Evolutionary conservation across 2,329 filamentous ascomycete species (phyloP).

Genomic region (Trichoderma oligosporum): DNA sequence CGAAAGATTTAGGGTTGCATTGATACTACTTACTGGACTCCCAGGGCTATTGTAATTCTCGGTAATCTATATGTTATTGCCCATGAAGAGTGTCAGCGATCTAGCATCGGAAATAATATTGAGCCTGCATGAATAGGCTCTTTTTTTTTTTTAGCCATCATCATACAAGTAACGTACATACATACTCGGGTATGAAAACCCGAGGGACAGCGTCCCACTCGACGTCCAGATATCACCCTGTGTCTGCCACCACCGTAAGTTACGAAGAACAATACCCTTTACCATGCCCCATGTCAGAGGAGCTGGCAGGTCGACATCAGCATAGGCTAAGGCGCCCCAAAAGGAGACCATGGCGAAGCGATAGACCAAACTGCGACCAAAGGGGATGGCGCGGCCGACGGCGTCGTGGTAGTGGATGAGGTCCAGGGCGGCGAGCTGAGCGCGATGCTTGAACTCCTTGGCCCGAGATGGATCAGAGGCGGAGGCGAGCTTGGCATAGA

Average conservation of each 20-base stretch:
- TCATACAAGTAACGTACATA: constrained; percentile 51
- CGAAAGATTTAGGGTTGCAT: constrained; percentile 9
- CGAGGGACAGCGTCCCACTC: constrained; percentile 70
- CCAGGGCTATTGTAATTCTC: constrained; percentile 82
- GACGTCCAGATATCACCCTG: constrained; percentile 71
- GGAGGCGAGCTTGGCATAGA: constrained; percentile 69
- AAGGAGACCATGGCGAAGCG: constrained; percentile 84
- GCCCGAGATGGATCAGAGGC: constrained; percentile 63
- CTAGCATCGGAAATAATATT: constrained; percentile 12
- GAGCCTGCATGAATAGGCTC: constrained; percentile 3
- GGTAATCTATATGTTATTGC: constrained; percentile 51
- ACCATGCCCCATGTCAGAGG: constrained; percentile 76
- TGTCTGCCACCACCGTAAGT: constrained; percentile 75
- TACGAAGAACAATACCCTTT: constrained; percentile 69
- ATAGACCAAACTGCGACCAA: constrained; percentile 74
- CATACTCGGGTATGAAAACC: constrained; percentile 76
- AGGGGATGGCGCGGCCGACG: constrained; percentile 68
- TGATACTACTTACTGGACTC: constrained; percentile 45
- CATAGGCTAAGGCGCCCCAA: constrained; percentile 74
- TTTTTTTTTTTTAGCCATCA: background rate
- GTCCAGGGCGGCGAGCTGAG: constrained; percentile 63
- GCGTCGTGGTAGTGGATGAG: constrained; percentile 73
- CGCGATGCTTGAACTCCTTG: constrained; percentile 65
- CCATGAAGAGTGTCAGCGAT: constrained; percentile 20
- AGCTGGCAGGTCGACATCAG: constrained; percentile 66